These are phyloP conservation scores for Coemansia sp. DNA, from an alignment of 192 early-diverging fungal genomes.

Conservation along the genomic window DNA sequence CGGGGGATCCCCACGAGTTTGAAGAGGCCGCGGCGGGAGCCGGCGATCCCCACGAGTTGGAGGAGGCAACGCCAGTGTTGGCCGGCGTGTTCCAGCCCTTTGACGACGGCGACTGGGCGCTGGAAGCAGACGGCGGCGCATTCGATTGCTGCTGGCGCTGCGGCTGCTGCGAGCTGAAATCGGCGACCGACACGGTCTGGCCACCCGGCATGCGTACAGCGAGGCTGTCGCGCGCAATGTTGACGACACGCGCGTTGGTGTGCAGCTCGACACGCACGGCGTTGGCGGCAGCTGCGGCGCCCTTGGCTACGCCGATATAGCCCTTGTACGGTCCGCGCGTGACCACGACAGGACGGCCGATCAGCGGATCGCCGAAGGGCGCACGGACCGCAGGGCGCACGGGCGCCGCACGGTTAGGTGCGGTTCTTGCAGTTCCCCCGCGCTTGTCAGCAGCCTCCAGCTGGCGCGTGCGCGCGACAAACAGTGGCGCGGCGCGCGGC, in stretches of 20 bases:
- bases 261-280: slow-evolving; percentile 87
- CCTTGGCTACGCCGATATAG: slow-evolving; percentile 95
- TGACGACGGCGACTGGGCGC: slow-evolving; percentile 4
- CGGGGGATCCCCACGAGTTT: slow-evolving; percentile 38
- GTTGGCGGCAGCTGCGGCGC: slow-evolving; percentile 59
- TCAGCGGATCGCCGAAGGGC: slow-evolving; percentile 43
- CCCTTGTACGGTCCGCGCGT: slow-evolving; percentile 89
- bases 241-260: slow-evolving; percentile 77
- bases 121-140: slow-evolving; percentile 6
- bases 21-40: slow-evolving; percentile 6
- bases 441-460: slow-evolving; percentile 51
- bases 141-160: background rate
- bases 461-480: slow-evolving; percentile 65
- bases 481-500: slow-evolving; percentile 69
- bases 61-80: slow-evolving; percentile 40
- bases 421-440: no score
- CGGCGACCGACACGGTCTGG: slow-evolving; percentile 50
- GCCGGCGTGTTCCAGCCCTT: slow-evolving; percentile 54
- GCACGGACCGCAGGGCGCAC: no score
- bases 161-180: slow-evolving; percentile 9
- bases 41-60: slow-evolving; percentile 5
- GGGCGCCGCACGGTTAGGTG: slow-evolving; percentile 47
- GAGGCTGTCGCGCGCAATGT: slow-evolving; percentile 75
- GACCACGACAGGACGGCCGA: slow-evolving; percentile 80
- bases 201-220: slow-evolving; percentile 58